Evolutionary conservation across 2,329 filamentous ascomycete genomes (phyloP), one percentile per base, ranked within the genome.

Genomic region (Thelonectria discophora): DNA sequence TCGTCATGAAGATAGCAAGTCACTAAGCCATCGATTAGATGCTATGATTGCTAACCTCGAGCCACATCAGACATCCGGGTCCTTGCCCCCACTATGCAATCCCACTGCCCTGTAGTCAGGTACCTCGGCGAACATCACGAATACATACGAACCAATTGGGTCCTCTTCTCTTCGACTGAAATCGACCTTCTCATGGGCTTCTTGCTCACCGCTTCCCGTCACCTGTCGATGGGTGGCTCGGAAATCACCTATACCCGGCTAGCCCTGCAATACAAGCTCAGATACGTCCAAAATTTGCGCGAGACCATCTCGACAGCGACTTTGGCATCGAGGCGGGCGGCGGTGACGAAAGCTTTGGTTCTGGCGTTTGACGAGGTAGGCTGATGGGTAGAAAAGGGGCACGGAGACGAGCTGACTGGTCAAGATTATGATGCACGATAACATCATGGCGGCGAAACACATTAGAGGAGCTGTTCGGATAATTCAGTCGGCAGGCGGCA

Each of bases 211-310:
- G 55, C 64, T 1, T 66, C 51, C 20, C 62, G 64, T 12, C 55
- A 58, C 5, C 53, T 66, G 13, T 55, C 46, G 5, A 46, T 63
- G 15, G 18, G 51, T 5, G 13, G 24, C 6, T 12, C n/a, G 32
- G 40, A 53, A 5, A 5, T 55, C 10, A 42, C 57, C 6, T 66
- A 60, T 11, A 45, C 30, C 1, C 17, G 60, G 27, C 21, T 62
- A 9, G 64, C 64, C 12, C 40, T 64, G 24, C 48, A 60, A 40
- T 66, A 66, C 50, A 66, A 65, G 24, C 34, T 65, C 1, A 45
- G 13, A 10, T 56, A 42, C 18, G 45, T 66, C 5, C 52, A 48
- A 21, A 46, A 24, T 43, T 62, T 66, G 5, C 58, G 47, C 5
- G 9, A 55, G 3, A 39, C 20, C 8, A 60, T 66, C 32, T 55